These are phyloP conservation scores for Eutypa lata DNA, from an alignment of 2,329 filamentous ascomycete species.

Conservation along the genomic window DNA sequence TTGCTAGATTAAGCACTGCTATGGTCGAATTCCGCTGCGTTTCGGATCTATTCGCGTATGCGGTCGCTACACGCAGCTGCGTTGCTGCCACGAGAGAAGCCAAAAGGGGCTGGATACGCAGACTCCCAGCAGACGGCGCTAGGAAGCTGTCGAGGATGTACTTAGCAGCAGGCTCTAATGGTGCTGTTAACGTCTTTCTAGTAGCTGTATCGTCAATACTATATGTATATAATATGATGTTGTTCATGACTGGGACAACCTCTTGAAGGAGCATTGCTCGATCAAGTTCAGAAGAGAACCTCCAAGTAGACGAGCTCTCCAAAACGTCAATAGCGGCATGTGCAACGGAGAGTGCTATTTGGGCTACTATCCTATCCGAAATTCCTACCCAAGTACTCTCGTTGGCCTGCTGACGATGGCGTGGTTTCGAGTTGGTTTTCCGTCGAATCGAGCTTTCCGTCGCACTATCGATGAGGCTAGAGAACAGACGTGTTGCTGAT, in stretches of 20 bases:
- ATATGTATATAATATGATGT: constrained; percentile 69
- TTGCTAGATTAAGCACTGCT: constrained; percentile 63
- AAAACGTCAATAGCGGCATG: constrained; percentile 78
- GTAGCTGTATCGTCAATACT: constrained; percentile 63
- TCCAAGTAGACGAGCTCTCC: constrained; percentile 84
- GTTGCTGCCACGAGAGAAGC: constrained; percentile 64
- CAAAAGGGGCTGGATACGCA: constrained; percentile 75
- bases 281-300: constrained; percentile 67
- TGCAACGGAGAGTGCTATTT: constrained; percentile 69
- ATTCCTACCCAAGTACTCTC: constrained; percentile 65
- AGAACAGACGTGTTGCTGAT: constrained; percentile 71
- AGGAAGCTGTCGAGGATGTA: constrained; percentile 78
- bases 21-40: constrained; percentile 61
- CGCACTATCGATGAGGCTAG: constrained; percentile 71
- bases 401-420: constrained; percentile 41
- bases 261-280: constrained; percentile 65
- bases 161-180: constrained; percentile 69
- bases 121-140: constrained; percentile 62
- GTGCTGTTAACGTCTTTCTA: constrained; percentile 48
- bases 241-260: constrained; percentile 68
- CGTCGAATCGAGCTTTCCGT: constrained; percentile 67
- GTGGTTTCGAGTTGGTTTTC: constrained; percentile 51
- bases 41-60: constrained; percentile 54
- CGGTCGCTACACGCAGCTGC: constrained; percentile 56
- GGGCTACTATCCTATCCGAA: constrained; percentile 73